Base-by-base conservation (phyloP, 139 green algal genomes). In the Yamagishiella unicocca region DNA sequence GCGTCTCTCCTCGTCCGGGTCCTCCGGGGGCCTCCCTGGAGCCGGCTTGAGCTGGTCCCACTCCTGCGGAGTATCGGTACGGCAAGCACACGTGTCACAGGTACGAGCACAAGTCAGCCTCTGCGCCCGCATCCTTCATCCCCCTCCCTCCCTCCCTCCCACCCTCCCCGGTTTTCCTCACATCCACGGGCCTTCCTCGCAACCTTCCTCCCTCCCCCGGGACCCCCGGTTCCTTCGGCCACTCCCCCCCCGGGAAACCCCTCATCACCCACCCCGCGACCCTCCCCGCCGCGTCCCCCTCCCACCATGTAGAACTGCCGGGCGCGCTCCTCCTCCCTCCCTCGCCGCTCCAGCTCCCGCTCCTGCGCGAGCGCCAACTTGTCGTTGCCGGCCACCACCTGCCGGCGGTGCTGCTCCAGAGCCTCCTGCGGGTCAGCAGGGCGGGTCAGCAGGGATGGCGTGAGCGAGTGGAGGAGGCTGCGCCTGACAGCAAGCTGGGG, bases 311-410 rank as follows among this genome's bases (percentile, higher is more conserved):
- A 31, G 14, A 35, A 62, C 61, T 45, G 29, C 79, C 79, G 58
- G 53, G n/a, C 40, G 10, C 61, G 61, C 19, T 85, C 79, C 61
- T 75, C 79, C 61, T 72, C 27, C 25, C 61, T 29, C 10, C 14
- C 40, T 4, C 9, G 17, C n/a, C 62, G 62, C 42, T 85, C 79
- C 40, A 37, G 40, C 38, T 45, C 38, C 79, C 29, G 12, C 33
- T 85, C 79, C 7, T 85, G 62, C 33, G 9, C 40, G 58, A 43
- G 46, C 24, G 79, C 33, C 79, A 85, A n/a, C 12, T 9, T 45
- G 61, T 75, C 79, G 61, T 85, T 85, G 61, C n/a, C 61, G 29
- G 29, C 79, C 17, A 75, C 40, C 29, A 85, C 79, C 2, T 33
- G 24, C 78, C 31, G 78, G 27, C 29, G 78, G 78, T 74, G 58